phyloP scores from a whole-genome alignment of 768 basidiomycete species.

The Zangia roseola region DNA sequence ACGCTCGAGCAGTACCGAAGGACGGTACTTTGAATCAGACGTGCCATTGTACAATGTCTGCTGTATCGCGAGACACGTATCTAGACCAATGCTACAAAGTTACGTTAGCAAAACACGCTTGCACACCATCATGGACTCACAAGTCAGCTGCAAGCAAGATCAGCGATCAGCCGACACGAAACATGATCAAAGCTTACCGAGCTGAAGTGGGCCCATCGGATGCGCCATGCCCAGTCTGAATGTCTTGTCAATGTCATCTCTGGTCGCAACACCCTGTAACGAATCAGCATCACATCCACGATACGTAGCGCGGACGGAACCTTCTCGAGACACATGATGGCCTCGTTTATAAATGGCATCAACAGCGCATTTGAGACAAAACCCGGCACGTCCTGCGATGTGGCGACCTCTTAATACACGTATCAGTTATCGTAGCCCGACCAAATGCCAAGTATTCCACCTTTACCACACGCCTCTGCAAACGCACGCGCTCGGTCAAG shows the following conservation, averaged over 20 bases:
- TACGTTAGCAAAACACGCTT: neutral
- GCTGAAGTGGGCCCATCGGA: conserved; percentile 91
- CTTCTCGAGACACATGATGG: conserved; percentile 91
- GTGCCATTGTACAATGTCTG: conserved; percentile 87
- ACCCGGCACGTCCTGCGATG: conserved; percentile 89
- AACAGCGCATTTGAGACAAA: conserved; percentile 94
- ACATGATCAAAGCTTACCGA: conserved; percentile 46
- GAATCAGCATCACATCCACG: neutral
- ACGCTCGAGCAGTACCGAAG: conserved; percentile 81
- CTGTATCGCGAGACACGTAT: conserved; percentile 94
- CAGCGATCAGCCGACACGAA: neutral
- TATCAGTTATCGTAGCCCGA: neutral
- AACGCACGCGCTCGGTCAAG: conserved; percentile 77
- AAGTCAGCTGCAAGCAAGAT: conserved; percentile 27
- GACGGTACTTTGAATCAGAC: conserved; percentile 93
- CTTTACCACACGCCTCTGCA: conserved; percentile 88
- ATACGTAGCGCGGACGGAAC: conserved; percentile 33
- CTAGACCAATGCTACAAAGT: conserved; percentile 80
- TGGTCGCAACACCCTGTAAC: conserved; percentile 78
- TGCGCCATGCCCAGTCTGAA: conserved; percentile 92
- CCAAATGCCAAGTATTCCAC: conserved; percentile 31
- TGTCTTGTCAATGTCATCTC: conserved; percentile 95
- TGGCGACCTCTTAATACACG: conserved; percentile 73
- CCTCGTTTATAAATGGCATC: conserved; percentile 99
- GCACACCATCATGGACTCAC: conserved; percentile 16